Percentiles rank a stretch among this genome's conserved stretches.
phyloP scores from a whole-genome alignment of 129 eudicot genomes.

The Heracleum sosnowskyi region DNA sequence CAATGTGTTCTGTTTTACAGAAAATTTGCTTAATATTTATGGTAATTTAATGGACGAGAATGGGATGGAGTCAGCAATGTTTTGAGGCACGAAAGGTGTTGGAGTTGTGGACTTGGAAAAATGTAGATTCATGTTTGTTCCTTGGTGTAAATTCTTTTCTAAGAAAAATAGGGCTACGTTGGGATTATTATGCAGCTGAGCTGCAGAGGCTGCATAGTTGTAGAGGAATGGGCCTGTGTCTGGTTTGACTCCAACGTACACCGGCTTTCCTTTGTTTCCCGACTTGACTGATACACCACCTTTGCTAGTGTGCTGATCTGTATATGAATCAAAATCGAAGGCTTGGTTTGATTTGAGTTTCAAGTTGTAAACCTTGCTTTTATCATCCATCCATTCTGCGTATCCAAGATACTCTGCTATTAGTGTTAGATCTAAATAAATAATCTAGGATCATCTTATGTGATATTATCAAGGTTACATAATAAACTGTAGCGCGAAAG shows the following conservation, averaged over 20 bases:
- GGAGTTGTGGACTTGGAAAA: conserved; percentile 11
- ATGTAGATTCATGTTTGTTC: too few species aligned
- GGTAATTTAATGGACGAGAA: conserved; percentile 40
- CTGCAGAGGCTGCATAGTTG: conserved; percentile 39
- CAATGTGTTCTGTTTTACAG: conserved; percentile 23
- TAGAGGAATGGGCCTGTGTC: conserved; percentile 27
- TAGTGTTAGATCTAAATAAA: too few species aligned
- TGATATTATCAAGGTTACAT: too few species aligned
- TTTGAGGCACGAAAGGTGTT: conserved; percentile 22
- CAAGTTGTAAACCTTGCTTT: conserved; percentile 21
- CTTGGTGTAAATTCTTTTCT: conserved; percentile 29
- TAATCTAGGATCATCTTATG: too few species aligned
- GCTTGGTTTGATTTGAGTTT: background rate
- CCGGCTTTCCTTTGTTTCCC: conserved; percentile 24
- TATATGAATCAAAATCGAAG: background rate
- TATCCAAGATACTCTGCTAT: background rate
- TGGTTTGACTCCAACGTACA: conserved; percentile 27
- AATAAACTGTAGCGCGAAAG: too few species aligned
- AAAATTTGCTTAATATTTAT: conserved; percentile 20
- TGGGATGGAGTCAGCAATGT: conserved; percentile 37
- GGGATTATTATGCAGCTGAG: conserved; percentile 51
- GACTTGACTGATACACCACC: background rate
- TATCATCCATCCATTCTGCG: conserved; percentile 29
- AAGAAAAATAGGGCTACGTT: conserved; percentile 49
- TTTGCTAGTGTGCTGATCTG: conserved; percentile 16